A percentile compares a stretch with the other conserved stretches of the same genome.
Conservation (phyloP, 2,329 filamentous ascomycete genomes). For the Teratosphaeriaceae sp. region DNA sequence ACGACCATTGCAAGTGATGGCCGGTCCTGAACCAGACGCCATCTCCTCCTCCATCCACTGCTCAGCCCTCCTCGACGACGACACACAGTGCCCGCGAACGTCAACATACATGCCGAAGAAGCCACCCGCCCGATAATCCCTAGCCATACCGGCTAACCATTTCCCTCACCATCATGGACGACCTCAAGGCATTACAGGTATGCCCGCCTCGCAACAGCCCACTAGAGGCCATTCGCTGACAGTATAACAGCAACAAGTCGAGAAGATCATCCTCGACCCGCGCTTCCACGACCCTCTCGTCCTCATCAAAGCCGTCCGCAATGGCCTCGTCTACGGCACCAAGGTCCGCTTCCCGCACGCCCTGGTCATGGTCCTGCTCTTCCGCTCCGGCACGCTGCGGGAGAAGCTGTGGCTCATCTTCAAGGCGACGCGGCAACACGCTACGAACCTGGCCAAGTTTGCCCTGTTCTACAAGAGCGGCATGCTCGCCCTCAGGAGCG, state of each 20-base stretch:
- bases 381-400: slow-evolving; percentile 75
- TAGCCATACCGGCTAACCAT: slow-evolving; percentile 1
- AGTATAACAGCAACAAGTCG: slow-evolving; percentile 56
- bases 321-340: slow-evolving; percentile 92
- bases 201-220: not conserved
- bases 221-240: no score
- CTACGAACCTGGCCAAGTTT: slow-evolving; percentile 85
- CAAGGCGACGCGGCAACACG: slow-evolving; percentile 83
- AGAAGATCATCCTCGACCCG: slow-evolving; percentile 72
- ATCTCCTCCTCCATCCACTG: no score
- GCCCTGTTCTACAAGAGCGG: slow-evolving; percentile 82
- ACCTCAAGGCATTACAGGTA: slow-evolving; percentile 8
- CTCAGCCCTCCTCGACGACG: not conserved
- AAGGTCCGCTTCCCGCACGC: slow-evolving; percentile 99
- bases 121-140: not conserved
- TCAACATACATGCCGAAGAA: not conserved
- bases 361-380: slow-evolving; percentile 95
- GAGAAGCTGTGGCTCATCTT: slow-evolving; percentile 74
- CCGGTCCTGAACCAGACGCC: no score
- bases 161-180: slow-evolving; percentile 11
- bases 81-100: not conserved
- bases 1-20: no score
- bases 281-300: slow-evolving; percentile 77
- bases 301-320: slow-evolving; percentile 86
- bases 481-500: slow-evolving; percentile 63